Evolutionary conservation across 192 early-diverging fungal species (phyloP).

Genomic region (Coemansia aciculifera): DNA sequence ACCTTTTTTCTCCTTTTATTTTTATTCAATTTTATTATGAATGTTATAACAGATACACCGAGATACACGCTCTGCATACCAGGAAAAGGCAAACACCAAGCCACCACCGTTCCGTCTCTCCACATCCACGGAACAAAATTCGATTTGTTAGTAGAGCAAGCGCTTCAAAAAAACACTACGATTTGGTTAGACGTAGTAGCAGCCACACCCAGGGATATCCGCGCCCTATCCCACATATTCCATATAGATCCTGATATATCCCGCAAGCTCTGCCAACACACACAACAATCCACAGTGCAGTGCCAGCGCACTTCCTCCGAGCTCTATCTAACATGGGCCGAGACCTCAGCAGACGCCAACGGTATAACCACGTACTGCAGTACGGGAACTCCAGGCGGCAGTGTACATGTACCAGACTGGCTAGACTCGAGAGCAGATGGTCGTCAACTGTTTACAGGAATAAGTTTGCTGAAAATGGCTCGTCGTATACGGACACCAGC

Average conservation of each 20-base stretch:
- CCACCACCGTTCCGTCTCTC: neutral
- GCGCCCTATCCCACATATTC: constrained; percentile 1
- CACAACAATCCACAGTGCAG: neutral
- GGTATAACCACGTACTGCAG: neutral
- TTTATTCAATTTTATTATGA: neutral
- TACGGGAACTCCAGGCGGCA: neutral
- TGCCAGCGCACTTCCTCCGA: neutral
- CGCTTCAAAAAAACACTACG: neutral
- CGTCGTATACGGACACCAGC: constrained; percentile 1
- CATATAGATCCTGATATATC: neutral
- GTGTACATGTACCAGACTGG: neutral
- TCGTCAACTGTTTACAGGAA: neutral
- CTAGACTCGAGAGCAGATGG: neutral
- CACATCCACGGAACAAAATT: neutral
- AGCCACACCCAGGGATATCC: neutral
- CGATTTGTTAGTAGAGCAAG: neutral
- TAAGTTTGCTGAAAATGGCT: neutral
- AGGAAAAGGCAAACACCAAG: constrained; percentile 1
- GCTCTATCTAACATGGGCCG: neutral
- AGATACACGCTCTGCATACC: constrained; percentile 11
- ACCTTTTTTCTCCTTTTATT: neutral
- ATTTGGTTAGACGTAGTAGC: constrained; percentile 4
- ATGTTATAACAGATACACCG: neutral
- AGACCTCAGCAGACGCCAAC: neutral
- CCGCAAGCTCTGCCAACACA: neutral